Percentiles rank a stretch among this genome's conserved stretches.
phyloP scores from a whole-genome alignment of 1,139 yeast genomes.

The Taiozyma sp. region DNA sequence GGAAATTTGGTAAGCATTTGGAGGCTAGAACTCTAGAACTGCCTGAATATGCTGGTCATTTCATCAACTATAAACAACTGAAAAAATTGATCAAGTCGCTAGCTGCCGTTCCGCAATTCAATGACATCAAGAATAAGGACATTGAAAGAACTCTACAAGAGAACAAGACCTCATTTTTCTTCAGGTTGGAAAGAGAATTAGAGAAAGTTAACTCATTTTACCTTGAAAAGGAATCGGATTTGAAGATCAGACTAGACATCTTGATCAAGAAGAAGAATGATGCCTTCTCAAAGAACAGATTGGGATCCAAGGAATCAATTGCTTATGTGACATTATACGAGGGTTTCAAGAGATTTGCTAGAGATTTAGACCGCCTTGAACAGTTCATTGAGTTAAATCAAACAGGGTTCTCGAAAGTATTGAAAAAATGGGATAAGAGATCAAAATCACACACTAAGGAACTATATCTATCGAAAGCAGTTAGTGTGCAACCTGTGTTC shows the following conservation, averaged over 20 bases:
- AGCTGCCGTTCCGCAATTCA: constrained; percentile 34
- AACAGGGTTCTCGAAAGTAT: constrained; percentile 90
- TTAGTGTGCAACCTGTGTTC: constrained; percentile 94
- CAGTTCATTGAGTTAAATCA: constrained; percentile 93
- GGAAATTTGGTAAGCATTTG: constrained; percentile 93
- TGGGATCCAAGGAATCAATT: constrained; percentile 48
- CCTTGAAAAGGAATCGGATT: constrained; percentile 84
- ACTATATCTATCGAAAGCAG: constrained; percentile 85
- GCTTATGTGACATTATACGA: constrained; percentile 70
- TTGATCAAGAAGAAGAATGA: constrained; percentile 68
- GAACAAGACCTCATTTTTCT: constrained; percentile 90
- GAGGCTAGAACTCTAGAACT: constrained; percentile 92
- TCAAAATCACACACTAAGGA: constrained; percentile 94
- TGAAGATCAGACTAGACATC: constrained; percentile 72
- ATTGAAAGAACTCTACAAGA: constrained; percentile 62
- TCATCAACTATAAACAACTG: constrained; percentile 89
- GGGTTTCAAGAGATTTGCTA: constrained; percentile 83
- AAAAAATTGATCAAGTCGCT: constrained; percentile 72
- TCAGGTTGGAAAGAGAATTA: constrained; percentile 86
- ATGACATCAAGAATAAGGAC: constrained; percentile 20
- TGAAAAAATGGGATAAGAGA: constrained; percentile 97
- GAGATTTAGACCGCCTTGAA: constrained; percentile 81
- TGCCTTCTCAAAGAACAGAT: constrained; percentile 39
- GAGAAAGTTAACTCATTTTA: constrained; percentile 92
- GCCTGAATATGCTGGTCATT: constrained; percentile 91